A percentile compares a stretch with the other conserved stretches of the same genome.
Evolutionary conservation across 352 stramenopile genomes (phyloP).

Genomic region (Saprolegnia diclina): DNA sequence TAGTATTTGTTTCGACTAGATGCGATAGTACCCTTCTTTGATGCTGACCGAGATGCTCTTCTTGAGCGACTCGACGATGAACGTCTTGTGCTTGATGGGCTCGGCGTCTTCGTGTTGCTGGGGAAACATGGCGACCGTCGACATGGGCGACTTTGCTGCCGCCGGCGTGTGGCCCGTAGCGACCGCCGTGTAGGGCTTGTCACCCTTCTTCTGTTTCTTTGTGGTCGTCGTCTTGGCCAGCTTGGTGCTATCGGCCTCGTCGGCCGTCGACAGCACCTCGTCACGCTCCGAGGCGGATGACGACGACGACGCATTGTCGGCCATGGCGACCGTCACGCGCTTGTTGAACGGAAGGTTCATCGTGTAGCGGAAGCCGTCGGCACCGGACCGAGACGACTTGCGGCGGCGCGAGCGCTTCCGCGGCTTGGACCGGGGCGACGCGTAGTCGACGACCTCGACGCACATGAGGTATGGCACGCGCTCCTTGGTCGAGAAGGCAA

Average conservation of each 20-base stretch:
- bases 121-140: constrained; percentile 3
- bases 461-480: constrained; percentile 79
- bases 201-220: background rate
- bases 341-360: constrained; percentile 55
- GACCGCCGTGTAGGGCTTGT: background rate
- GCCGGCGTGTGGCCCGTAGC: background rate
- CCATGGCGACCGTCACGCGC: constrained; percentile 28
- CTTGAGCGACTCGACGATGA: constrained; percentile 24
- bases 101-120: constrained; percentile 1
- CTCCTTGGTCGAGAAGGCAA: constrained; percentile 79
- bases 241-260: background rate
- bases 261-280: background rate
- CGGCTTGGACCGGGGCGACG: constrained; percentile 25
- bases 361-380: constrained; percentile 35
- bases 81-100: constrained; percentile 15
- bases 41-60: constrained; percentile 49
- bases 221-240: background rate
- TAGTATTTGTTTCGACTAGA: background rate
- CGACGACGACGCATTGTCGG: constrained; percentile 19
- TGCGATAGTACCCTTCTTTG: constrained; percentile 19
- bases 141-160: constrained; percentile 11
- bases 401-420: background rate
- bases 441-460: constrained; percentile 77
- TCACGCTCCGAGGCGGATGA: background rate
- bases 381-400: constrained; percentile 24